Percentiles rank a stretch among this genome's conserved stretches.
Conservation (phyloP, 2,329 filamentous ascomycete species). For the Macrophomina phaseolina region DNA sequence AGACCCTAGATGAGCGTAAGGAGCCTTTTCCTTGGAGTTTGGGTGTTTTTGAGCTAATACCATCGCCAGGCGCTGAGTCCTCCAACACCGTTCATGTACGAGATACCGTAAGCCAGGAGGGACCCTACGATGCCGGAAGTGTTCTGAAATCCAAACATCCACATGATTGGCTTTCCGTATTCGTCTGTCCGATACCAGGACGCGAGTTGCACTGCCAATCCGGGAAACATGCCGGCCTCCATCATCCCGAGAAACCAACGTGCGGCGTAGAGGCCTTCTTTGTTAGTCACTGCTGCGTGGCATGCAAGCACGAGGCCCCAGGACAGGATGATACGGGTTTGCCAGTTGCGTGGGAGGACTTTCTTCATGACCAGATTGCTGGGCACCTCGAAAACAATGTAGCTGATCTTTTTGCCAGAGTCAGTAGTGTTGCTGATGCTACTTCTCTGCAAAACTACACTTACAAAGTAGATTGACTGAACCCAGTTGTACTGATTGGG, state of each 20-base stretch:
- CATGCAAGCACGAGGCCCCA: constrained; percentile 38
- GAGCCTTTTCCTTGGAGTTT: background rate
- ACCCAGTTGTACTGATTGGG: constrained; percentile 36
- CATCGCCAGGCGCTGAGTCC: constrained; percentile 35
- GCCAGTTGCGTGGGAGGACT: constrained; percentile 44
- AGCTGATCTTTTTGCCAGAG: constrained; percentile 30
- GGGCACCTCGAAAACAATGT: constrained; percentile 38
- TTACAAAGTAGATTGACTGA: constrained; percentile 33
- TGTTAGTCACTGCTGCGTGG: constrained; percentile 38
- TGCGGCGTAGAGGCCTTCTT: constrained; percentile 36
- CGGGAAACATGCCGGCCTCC: constrained; percentile 38
- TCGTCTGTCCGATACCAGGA: constrained; percentile 48
- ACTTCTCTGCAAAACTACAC: background rate
- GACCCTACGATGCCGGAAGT: constrained; percentile 43
- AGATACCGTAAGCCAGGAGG: constrained; percentile 34
- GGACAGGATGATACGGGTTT: constrained; percentile 39
- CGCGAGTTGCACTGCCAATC: constrained; percentile 42
- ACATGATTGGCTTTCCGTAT: constrained; percentile 43
- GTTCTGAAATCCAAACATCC: constrained; percentile 44
- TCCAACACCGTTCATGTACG: constrained; percentile 33
- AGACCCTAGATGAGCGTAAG: constrained; percentile 41
- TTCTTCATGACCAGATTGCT: constrained; percentile 47
- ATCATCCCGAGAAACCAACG: constrained; percentile 37
- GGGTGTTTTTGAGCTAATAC: background rate
- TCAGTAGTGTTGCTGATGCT: background rate